Conservation (phyloP, 106 monocot species). For the Xerophyta viscosa region DNA sequence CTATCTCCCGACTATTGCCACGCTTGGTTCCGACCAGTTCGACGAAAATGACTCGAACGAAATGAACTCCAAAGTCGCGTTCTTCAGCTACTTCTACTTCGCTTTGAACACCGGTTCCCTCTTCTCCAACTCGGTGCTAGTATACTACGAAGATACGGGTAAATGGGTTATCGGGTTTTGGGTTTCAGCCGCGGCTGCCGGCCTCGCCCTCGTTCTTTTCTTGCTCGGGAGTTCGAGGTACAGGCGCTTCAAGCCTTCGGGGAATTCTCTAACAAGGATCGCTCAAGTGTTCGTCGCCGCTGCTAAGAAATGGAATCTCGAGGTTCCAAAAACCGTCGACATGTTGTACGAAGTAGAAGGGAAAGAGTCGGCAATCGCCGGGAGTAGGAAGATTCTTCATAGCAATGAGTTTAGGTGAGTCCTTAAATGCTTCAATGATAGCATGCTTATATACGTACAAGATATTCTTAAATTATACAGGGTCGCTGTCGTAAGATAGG, state of each 20-base stretch:
- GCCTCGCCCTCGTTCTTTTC: constrained; percentile 42
- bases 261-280: constrained; percentile 58
- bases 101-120: constrained; percentile 78
- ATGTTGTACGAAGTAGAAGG: constrained; percentile 53
- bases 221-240: constrained; percentile 32
- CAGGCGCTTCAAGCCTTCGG: constrained; percentile 52
- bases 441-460: no score
- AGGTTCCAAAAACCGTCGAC: constrained; percentile 15
- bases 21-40: constrained; percentile 65
- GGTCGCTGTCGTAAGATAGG: no score
- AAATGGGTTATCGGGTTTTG: constrained; percentile 64
- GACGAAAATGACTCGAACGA: constrained; percentile 54
- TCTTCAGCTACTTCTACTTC: constrained; percentile 92
- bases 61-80: constrained; percentile 38
- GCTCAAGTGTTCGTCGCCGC: constrained; percentile 63
- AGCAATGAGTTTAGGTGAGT: constrained; percentile 39
- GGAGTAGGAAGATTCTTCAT: constrained; percentile 56
- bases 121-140: constrained; percentile 66
- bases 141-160: constrained; percentile 59
- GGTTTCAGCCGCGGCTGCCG: constrained; percentile 36
- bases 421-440: not conserved
- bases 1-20: constrained; percentile 55
- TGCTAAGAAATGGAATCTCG: constrained; percentile 29
- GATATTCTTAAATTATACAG: not conserved
- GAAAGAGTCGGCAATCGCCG: constrained; percentile 37